phyloP scores from a whole-genome alignment of 352 stramenopile species.

The Phytophthora hibernalis region DNA sequence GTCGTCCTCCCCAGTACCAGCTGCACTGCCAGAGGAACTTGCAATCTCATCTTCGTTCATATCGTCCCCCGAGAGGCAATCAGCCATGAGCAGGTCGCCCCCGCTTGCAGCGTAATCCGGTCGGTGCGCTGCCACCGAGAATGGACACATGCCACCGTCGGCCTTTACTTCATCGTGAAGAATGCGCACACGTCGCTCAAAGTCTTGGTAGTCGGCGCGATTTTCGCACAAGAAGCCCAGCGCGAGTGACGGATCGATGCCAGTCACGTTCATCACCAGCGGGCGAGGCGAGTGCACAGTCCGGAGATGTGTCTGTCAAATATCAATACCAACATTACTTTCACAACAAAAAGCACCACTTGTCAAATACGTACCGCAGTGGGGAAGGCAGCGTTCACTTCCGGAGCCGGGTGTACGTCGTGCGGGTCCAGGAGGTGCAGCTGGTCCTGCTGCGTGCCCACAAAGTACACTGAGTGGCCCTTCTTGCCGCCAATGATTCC shows the following conservation, averaged over 20 bases:
- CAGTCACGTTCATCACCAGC: constrained; percentile 84
- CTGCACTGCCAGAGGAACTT: constrained; percentile 8
- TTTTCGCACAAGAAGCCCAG: constrained; percentile 94
- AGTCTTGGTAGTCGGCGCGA: constrained; percentile 74
- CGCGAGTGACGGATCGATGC: constrained; percentile 94
- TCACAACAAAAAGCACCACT: background rate
- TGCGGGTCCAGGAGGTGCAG: constrained; percentile 90
- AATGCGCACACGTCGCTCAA: constrained; percentile 54
- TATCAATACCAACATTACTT: background rate
- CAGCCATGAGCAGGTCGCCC: constrained; percentile 53
- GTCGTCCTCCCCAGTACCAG: constrained; percentile 43
- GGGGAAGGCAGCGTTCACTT: constrained; percentile 76
- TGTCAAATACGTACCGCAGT: constrained; percentile 54
- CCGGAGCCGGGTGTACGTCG: constrained; percentile 67
- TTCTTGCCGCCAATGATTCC: constrained; percentile 96
- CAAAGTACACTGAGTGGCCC: constrained; percentile 96
- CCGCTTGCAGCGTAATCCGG: constrained; percentile 66
- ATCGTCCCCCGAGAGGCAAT: constrained; percentile 72
- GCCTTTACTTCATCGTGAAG: constrained; percentile 53
- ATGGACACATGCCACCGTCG: constrained; percentile 60
- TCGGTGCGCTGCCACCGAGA: constrained; percentile 63
- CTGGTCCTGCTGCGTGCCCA: constrained; percentile 86
- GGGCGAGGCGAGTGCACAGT: constrained; percentile 62
- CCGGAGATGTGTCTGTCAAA: constrained; percentile 64
- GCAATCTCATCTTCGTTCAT: constrained; percentile 58